These are phyloP conservation scores for Eutypa lata DNA, from an alignment of 2,329 filamentous ascomycete genomes.

Conservation along the genomic window DNA sequence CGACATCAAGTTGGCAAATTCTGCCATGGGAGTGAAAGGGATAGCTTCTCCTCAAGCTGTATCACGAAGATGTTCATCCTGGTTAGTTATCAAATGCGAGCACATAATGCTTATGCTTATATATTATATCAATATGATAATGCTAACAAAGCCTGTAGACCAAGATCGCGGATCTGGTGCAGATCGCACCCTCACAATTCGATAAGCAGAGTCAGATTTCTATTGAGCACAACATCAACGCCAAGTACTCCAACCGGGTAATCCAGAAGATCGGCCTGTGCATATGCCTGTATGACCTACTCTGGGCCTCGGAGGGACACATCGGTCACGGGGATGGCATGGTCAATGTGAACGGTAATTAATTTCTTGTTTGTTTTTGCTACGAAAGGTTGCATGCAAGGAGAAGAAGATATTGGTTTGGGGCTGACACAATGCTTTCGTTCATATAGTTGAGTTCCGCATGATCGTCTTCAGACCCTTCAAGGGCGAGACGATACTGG, in stretches of 20 bases:
- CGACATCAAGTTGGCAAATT: neutral
- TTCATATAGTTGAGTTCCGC: slow-evolving; percentile 75
- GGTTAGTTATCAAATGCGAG: slow-evolving; percentile 28
- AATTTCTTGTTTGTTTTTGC: neutral
- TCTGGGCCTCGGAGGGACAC: slow-evolving; percentile 85
- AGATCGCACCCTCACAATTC: slow-evolving; percentile 87
- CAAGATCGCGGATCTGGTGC: slow-evolving; percentile 89
- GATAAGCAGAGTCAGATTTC: slow-evolving; percentile 76
- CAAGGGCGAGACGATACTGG: slow-evolving; percentile 87
- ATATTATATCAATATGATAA: too few relatives aligned
- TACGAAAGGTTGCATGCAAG: too few relatives aligned
- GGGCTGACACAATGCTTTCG: neutral
- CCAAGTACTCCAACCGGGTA: slow-evolving; percentile 89
- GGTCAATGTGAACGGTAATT: slow-evolving; percentile 85
- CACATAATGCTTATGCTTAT: neutral
- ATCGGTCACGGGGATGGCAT: slow-evolving; percentile 90
- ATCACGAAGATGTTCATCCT: slow-evolving; percentile 47
- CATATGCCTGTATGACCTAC: slow-evolving; percentile 86
- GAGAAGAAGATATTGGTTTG: neutral
- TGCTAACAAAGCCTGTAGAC: slow-evolving; percentile 53
- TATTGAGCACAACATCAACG: slow-evolving; percentile 95
- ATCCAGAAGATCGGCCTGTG: slow-evolving; percentile 94
- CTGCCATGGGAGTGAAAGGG: neutral
- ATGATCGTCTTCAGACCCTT: slow-evolving; percentile 93
- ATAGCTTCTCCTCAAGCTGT: neutral